These are phyloP conservation scores for Phytophthora cactorum DNA, from an alignment of 352 stramenopile genomes.

Conservation along the genomic window DNA sequence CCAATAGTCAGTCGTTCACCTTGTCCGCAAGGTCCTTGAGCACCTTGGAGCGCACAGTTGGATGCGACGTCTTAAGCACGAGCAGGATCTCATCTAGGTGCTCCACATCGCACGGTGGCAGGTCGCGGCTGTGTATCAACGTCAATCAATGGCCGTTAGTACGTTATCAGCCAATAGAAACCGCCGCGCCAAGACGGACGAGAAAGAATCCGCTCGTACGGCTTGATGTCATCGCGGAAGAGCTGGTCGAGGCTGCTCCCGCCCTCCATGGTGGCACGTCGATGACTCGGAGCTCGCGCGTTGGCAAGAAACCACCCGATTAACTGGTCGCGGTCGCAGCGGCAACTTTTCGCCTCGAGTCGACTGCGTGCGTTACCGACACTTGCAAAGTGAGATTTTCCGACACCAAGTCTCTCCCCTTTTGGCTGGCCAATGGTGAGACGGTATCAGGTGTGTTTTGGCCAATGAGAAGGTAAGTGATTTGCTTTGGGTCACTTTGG, in stretches of 20 bases:
- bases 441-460: constrained; percentile 4
- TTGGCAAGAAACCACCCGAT: constrained; percentile 15
- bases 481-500: constrained; percentile 6
- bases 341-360: constrained; percentile 35
- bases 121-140: constrained; percentile 46
- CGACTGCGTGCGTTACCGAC: constrained; percentile 21
- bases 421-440: constrained; percentile 29
- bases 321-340: constrained; percentile 11
- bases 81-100: constrained; percentile 69
- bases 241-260: constrained; percentile 47
- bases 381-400: constrained; percentile 22
- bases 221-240: constrained; percentile 62
- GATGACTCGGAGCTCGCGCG: neutral
- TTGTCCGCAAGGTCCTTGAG: constrained; percentile 54
- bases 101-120: constrained; percentile 72
- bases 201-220: constrained; percentile 39
- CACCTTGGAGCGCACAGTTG: constrained; percentile 57
- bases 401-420: constrained; percentile 14
- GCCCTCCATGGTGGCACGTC: constrained; percentile 39
- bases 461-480: constrained; percentile 19
- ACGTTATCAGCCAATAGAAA: constrained; percentile 18
- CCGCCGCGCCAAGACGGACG: constrained; percentile 3
- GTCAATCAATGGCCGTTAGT: constrained; percentile 21
- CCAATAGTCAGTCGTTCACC: constrained; percentile 24
- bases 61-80: constrained; percentile 64